phyloP scores from a whole-genome alignment of 139 green algal genomes.

The Volvox africanus region DNA sequence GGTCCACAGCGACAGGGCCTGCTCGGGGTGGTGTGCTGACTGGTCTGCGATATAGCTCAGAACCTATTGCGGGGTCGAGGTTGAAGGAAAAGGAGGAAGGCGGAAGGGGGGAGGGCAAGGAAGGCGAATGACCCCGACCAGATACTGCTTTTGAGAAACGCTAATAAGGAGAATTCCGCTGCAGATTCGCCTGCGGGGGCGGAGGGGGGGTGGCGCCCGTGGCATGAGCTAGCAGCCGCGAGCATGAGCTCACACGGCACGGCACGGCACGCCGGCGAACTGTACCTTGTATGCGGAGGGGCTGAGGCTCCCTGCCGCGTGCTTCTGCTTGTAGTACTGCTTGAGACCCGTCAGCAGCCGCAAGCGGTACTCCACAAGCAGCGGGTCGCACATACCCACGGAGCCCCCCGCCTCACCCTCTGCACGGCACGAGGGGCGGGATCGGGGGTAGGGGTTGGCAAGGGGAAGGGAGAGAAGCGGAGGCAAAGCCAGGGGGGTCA shows the following conservation, averaged over 20 bases:
- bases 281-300: conserved; percentile 26
- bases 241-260: no score
- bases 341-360: conserved; percentile 61
- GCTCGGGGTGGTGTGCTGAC: conserved; percentile 44
- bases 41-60: conserved; percentile 49
- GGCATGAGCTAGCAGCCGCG: no score
- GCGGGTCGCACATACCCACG: not conserved
- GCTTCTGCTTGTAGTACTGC: conserved; percentile 57
- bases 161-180: no score
- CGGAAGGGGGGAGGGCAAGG: not conserved
- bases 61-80: conserved; percentile 21
- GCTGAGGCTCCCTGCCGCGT: conserved; percentile 47
- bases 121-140: not conserved
- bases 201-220: no score
- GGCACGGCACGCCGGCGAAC: not conserved
- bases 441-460: not conserved
- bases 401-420: not conserved
- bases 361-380: conserved; percentile 61
- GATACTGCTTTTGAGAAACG: no score
- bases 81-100: not conserved
- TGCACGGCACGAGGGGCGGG: not conserved
- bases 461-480: not conserved
- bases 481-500: not conserved
- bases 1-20: conserved; percentile 51
- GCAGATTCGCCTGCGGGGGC: no score